phyloP scores from a whole-genome alignment of 345 rosid species.

The Citrus glauca region DNA sequence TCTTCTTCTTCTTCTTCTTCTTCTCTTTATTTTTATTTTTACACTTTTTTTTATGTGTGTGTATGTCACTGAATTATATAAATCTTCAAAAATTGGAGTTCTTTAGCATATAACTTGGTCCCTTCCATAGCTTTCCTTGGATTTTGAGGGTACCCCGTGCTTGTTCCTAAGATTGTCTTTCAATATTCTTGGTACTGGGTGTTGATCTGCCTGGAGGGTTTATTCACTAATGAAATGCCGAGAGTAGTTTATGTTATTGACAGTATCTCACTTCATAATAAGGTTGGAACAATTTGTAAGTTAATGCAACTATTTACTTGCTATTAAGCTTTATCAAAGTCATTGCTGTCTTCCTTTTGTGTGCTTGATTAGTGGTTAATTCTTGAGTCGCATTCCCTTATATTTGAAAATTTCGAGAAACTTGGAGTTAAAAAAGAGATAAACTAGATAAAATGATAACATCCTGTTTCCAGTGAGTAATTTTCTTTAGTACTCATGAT shows the following conservation, averaged over 20 bases:
- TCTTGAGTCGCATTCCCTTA: background rate
- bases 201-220: background rate
- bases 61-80: background rate
- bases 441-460: background rate
- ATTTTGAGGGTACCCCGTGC: background rate
- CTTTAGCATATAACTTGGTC: background rate
- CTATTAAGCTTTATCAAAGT: background rate
- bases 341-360: background rate
- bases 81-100: background rate
- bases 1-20: too few relatives aligned
- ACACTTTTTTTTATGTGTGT: background rate
- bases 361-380: background rate
- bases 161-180: background rate
- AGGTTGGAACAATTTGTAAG: background rate
- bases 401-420: background rate
- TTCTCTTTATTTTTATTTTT: background rate
- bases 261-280: background rate
- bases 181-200: background rate
- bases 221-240: background rate
- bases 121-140: background rate
- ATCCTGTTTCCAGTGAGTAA: background rate
- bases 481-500: constrained; percentile 10
- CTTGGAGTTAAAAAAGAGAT: background rate
- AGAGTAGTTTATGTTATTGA: background rate
- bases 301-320: background rate